Evolutionary conservation across 1,284 basidiomycete species (phyloP), one percentile per base, ranked within the genome.

Genomic region (Apiotrichum akiyoshidainum): DNA sequence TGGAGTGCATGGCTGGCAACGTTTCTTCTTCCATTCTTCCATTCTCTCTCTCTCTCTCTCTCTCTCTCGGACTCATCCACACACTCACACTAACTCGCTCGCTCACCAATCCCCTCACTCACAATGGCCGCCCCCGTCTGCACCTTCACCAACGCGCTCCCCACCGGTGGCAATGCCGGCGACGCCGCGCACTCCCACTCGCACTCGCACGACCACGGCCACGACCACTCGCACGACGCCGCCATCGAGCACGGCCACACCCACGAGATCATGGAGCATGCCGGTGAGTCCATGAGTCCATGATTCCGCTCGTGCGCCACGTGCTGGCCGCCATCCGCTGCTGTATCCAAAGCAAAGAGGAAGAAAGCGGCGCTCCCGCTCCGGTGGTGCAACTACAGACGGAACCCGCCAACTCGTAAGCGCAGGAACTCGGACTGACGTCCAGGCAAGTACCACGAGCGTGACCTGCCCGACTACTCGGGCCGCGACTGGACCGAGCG

Each of bases 401-500:
- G n/a, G n/a, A n/a, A n/a, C n/a, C n/a, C n/a, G n/a, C n/a, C n/a
- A n/a, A n/a, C n/a, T n/a, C n/a, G n/a, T n/a, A n/a, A n/a, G n/a
- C n/a, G n/a, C n/a, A n/a, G n/a, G n/a, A n/a, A n/a, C n/a, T n/a
- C n/a, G n/a, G n/a, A n/a, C 50, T 42, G 39, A 31, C 40, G 33
- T 47, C 1, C 74, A 88, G 94, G 95, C 49, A 97, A 92, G 76
- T 99, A 88, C 72, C 81, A 89, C 21, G 92, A 98, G 74, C 84
- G 95, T 33, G 94, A 98, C 72, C 78, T 97, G 75, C 95, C 95
- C 13, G 88, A 97, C 74, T 97, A 89, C 72, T 82, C 86, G 9
- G 78, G 79, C 2, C 83, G 95, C 41, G 89, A 94, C 80, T 99
- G 93, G 76, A 83, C 86, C 55, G 94, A 98, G 79, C 82, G 95